Base-by-base conservation (phyloP, 164 flowering plant species). In the Sextonia rubra region DNA sequence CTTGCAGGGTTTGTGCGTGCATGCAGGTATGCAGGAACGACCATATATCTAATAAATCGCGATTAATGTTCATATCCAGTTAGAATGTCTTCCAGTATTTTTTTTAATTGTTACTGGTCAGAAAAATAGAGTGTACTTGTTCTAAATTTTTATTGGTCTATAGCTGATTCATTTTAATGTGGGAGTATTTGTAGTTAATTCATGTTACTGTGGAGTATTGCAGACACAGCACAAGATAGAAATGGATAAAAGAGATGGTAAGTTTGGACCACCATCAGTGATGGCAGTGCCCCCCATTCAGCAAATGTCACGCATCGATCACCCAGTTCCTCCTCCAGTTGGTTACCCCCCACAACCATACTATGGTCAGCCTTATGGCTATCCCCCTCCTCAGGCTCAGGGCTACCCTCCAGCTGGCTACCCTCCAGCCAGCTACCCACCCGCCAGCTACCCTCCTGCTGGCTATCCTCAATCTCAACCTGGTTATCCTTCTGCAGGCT, bases 141-240 rank as follows among this genome's bases (percentile, higher is more conserved):
- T 37, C 44, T 37, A 37, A 5, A 37, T 9, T 37, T 37, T 37
- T 7, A 37, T 7, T 37, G 11, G 44, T 37, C 44, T 37, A 20
- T 27, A 65, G 17, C 17, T 65, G 26, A 62, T n/a, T 56, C 26
- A 62, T 62, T 17, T 14, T 23, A 23, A 62, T 67, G 37, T 47
- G 20, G n/a, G 22, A 27, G 8, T 18, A 15, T 64, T 3, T 17
- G n/a, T 17, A 8, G n/a, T 29, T 71, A 8, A 32, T 27, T 71
- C 62, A 67, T 72, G 1, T 32, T 60, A 12, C 58, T 70, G 37
- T 64, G 55, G 73, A 66, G 56, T 32, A 22, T 64, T 80, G 81
- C 86, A 87, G 90, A 88, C 90, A 11, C 91, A 86, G 47, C 92
- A 88, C 84, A 88, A 88, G 79, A 44, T 86, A 62, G 92, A 86